phyloP scores from a whole-genome alignment of 345 rosid genomes.

The Arabidopsis suecica region DNA sequence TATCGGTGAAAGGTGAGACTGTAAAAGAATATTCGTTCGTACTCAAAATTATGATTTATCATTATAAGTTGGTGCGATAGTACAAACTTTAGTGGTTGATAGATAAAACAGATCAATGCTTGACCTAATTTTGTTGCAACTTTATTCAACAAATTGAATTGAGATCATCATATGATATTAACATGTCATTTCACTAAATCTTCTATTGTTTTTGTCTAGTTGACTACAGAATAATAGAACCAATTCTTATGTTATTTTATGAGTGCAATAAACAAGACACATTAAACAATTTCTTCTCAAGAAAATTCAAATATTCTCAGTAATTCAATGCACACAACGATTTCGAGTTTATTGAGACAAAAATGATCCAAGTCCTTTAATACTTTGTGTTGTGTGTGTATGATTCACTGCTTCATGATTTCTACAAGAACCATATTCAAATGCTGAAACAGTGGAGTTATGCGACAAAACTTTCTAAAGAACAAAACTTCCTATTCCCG shows the following conservation, averaged over 20 bases:
- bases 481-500: constrained; percentile 43
- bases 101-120: neutral
- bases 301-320: neutral
- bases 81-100: constrained; percentile 40
- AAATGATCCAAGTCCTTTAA: neutral
- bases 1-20: constrained; percentile 13
- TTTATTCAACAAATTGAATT: constrained; percentile 26
- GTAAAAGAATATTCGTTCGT: constrained; percentile 43
- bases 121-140: constrained; percentile 18
- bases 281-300: neutral
- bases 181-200: constrained; percentile 13
- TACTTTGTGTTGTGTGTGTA: constrained; percentile 7
- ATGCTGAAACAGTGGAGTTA: constrained; percentile 4
- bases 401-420: neutral
- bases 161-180: constrained; percentile 32
- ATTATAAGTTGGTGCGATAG: constrained; percentile 23
- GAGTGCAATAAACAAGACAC: neutral
- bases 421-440: neutral
- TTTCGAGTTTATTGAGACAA: neutral
- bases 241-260: neutral
- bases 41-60: constrained; percentile 24
- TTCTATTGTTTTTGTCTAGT: neutral
- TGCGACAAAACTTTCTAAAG: constrained; percentile 24
- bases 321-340: too few species aligned
- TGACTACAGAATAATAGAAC: neutral